Evolutionary conservation across 73 alveolate genomes (phyloP).

Genomic region (Tetrahymena thermophila): DNA sequence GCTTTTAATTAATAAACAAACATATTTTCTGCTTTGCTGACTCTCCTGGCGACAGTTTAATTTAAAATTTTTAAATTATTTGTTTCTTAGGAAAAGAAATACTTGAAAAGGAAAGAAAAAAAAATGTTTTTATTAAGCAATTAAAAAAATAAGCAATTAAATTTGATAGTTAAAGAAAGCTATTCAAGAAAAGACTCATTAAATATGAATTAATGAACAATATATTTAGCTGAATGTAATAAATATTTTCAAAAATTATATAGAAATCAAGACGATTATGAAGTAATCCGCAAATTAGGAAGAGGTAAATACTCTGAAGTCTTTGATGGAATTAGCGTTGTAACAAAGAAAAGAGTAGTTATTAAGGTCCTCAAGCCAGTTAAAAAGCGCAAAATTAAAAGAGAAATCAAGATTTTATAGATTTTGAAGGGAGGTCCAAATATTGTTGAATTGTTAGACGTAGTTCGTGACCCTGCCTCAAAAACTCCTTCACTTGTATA

Average conservation of each 20-base stretch:
- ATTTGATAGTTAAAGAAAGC: neutral
- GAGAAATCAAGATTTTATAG: slow-evolving; percentile 81
- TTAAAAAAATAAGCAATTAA: neutral
- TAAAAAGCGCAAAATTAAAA: slow-evolving; percentile 84
- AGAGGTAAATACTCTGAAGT: slow-evolving; percentile 98
- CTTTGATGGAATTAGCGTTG: slow-evolving; percentile 87
- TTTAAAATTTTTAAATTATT: too few relatives aligned
- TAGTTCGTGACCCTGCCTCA: slow-evolving; percentile 73
- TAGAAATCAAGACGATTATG: slow-evolving; percentile 83
- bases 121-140: neutral
- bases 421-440: slow-evolving; percentile 72
- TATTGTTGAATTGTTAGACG: slow-evolving; percentile 61
- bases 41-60: neutral
- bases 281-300: slow-evolving; percentile 88
- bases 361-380: slow-evolving; percentile 95
- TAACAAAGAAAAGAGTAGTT: slow-evolving; percentile 71
- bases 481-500: slow-evolving; percentile 66
- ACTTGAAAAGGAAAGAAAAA: neutral
- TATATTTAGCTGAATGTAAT: neutral
- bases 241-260: neutral
- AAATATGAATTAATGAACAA: neutral
- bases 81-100: neutral
- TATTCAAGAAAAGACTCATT: neutral
- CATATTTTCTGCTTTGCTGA: neutral
- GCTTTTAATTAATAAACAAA: neutral